These are phyloP conservation scores for Alisma plantagoaquatica DNA, from an alignment of 106 monocot genomes.

Conservation along the genomic window DNA sequence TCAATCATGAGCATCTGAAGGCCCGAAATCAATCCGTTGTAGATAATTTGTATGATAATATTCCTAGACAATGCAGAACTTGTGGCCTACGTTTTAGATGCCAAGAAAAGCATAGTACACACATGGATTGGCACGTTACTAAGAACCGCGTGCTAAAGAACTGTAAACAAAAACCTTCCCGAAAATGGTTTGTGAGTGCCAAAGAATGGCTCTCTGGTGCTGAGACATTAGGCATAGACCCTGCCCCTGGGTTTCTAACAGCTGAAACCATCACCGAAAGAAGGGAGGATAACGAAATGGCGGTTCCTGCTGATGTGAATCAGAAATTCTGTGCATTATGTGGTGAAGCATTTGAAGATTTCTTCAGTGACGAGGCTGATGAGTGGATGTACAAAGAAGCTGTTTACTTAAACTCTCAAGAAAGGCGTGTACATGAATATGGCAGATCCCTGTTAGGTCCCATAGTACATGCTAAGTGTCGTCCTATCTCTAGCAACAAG, in stretches of 20 bases:
- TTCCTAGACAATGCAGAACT: too few species aligned
- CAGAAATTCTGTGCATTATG: slow-evolving; percentile 87
- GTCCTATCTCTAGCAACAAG: too few species aligned
- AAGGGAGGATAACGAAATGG: slow-evolving; percentile 66
- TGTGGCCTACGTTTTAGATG: too few species aligned
- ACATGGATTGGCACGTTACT: too few species aligned
- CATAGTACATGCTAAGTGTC: too few species aligned
- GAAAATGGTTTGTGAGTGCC: slow-evolving; percentile 89
- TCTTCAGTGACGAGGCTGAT: slow-evolving; percentile 92
- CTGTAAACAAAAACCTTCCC: slow-evolving; percentile 89
- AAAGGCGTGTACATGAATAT: too few species aligned
- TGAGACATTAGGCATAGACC: slow-evolving; percentile 73
- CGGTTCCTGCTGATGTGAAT: slow-evolving; percentile 91
- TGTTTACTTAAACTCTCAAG: slow-evolving; percentile 90
- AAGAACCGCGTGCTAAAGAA: slow-evolving; percentile 70
- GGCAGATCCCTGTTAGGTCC: too few species aligned
- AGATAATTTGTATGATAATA: too few species aligned
- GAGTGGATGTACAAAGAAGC: slow-evolving; percentile 99
- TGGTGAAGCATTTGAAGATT: slow-evolving; percentile 92
- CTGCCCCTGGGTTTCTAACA: slow-evolving; percentile 73
- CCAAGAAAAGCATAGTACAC: too few species aligned
- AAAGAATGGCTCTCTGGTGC: slow-evolving; percentile 96
- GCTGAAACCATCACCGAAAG: slow-evolving; percentile 47
- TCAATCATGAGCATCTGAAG: too few species aligned
- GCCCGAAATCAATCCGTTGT: too few species aligned